Evolutionary conservation across 805 yeast genomes (phyloP).

Genomic region (Monosporozyma yasuniensis): DNA sequence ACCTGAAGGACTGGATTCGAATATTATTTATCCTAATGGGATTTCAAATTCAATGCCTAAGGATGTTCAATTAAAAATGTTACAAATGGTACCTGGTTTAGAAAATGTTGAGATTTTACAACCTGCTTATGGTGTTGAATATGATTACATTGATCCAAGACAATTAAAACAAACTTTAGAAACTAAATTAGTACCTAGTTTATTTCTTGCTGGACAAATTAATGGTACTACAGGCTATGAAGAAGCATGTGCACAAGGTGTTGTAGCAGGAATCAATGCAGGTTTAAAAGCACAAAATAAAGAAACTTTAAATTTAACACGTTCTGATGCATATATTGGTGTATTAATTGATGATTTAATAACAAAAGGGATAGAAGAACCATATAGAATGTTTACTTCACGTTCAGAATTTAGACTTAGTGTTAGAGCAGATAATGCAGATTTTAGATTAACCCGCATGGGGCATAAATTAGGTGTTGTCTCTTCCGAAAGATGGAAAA

Average conservation of each 20-base stretch:
- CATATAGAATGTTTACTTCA: constrained; percentile 96
- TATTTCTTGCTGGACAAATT: constrained; percentile 91
- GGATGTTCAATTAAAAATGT: constrained; percentile 71
- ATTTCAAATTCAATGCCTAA: constrained; percentile 94
- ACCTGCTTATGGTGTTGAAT: constrained; percentile 99
- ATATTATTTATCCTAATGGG: constrained; percentile 92
- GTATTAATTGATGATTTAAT: constrained; percentile 88
- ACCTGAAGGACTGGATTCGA: constrained; percentile 86
- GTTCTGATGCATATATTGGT: constrained; percentile 87
- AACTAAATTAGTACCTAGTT: constrained; percentile 67
- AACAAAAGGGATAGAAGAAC: constrained; percentile 93
- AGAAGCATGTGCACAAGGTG: constrained; percentile 97
- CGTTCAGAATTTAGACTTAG: constrained; percentile 88
- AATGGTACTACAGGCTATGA: constrained; percentile 99
- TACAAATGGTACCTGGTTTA: constrained; percentile 76
- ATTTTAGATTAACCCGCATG: constrained; percentile 61
- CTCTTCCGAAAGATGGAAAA: constrained; percentile 45
- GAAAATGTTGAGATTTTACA: constrained; percentile 82
- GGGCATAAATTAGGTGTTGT: constrained; percentile 67
- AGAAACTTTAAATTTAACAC: constrained; percentile 40
- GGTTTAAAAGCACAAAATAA: constrained; percentile 43
- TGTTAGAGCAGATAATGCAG: constrained; percentile 92
- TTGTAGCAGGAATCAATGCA: constrained; percentile 92
- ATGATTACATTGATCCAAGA: constrained; percentile 91
- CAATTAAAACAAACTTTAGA: constrained; percentile 72